Conservation (phyloP, 2,329 filamentous ascomycete genomes). For the Fusarium zealandicum region DNA sequence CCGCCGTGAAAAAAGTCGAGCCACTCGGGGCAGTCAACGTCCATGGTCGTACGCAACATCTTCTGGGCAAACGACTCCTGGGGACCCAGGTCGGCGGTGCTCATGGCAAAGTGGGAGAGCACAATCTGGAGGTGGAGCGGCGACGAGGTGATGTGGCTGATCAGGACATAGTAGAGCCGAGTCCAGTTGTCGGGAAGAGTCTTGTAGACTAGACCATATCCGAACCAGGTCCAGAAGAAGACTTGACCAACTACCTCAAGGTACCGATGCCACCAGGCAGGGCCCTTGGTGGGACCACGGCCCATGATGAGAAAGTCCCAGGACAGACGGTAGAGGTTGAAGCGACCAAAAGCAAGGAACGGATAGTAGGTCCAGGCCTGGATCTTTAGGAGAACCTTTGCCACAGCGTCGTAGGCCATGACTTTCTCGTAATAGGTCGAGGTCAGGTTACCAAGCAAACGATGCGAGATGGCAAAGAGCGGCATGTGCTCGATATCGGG, state of each 20-base stretch:
- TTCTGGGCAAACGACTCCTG: slow-evolving; percentile 88
- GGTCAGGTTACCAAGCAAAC: slow-evolving; percentile 74
- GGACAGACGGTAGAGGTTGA: slow-evolving; percentile 85
- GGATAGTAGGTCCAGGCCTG: slow-evolving; percentile 87
- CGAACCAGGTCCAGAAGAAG: slow-evolving; percentile 89
- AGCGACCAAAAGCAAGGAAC: slow-evolving; percentile 79
- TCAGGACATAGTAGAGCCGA: slow-evolving; percentile 76
- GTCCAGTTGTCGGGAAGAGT: slow-evolving; percentile 72
- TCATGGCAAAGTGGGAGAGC: slow-evolving; percentile 93
- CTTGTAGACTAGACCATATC: slow-evolving; percentile 80
- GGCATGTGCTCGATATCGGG: slow-evolving; percentile 94
- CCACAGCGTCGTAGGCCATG: slow-evolving; percentile 79
- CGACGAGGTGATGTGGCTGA: slow-evolving; percentile 82
- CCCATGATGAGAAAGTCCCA: slow-evolving; percentile 78
- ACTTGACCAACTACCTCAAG: slow-evolving; percentile 78
- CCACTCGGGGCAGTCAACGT: slow-evolving; percentile 87
- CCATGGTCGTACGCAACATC: slow-evolving; percentile 93
- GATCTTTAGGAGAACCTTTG: slow-evolving; percentile 72
- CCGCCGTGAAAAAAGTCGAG: slow-evolving; percentile 90
- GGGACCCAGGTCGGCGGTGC: slow-evolving; percentile 82
- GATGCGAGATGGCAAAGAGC: slow-evolving; percentile 85
- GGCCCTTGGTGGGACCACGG: slow-evolving; percentile 75
- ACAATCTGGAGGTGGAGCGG: slow-evolving; percentile 90
- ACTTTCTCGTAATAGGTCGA: slow-evolving; percentile 85
- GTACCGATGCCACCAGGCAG: slow-evolving; percentile 83